Evolutionary conservation across 1,139 yeast species (phyloP).

Genomic region (Geotrichum citri-aurantii): DNA sequence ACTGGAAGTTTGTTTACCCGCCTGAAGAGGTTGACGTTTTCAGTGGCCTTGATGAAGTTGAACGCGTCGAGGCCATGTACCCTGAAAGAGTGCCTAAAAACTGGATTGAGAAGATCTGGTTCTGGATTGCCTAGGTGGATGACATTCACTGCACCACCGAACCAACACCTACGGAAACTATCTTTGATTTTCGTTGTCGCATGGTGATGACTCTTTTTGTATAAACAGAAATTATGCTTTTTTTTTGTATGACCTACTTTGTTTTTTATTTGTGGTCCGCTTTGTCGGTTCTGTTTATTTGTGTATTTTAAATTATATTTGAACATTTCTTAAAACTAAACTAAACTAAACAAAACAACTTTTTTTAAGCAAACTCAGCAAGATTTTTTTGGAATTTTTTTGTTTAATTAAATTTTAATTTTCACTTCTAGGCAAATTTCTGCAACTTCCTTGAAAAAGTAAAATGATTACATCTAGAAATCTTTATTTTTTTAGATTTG

Average conservation of each 20-base stretch:
- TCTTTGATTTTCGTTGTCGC: background rate
- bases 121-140: constrained; percentile 35
- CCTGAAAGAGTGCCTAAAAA: constrained; percentile 39
- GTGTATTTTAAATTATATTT: background rate
- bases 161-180: background rate
- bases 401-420: too few species aligned
- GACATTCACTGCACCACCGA: background rate
- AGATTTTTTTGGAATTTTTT: too few species aligned
- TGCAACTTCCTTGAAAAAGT: too few species aligned
- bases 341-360: too few species aligned
- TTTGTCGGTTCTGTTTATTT: background rate
- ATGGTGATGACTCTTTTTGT: background rate
- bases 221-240: background rate
- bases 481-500: background rate
- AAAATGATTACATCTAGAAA: background rate
- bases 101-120: constrained; percentile 40
- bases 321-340: background rate
- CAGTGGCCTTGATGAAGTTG: constrained; percentile 48
- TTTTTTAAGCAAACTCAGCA: too few species aligned
- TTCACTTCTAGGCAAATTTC: too few species aligned
- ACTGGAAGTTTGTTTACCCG: constrained; percentile 42
- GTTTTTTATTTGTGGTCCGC: too few species aligned
- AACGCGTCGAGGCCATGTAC: constrained; percentile 38
- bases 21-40: constrained; percentile 45
- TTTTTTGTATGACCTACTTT: too few species aligned